Conservation (phyloP, 805 yeast genomes). For the Kodamaea nitidulidarum region DNA sequence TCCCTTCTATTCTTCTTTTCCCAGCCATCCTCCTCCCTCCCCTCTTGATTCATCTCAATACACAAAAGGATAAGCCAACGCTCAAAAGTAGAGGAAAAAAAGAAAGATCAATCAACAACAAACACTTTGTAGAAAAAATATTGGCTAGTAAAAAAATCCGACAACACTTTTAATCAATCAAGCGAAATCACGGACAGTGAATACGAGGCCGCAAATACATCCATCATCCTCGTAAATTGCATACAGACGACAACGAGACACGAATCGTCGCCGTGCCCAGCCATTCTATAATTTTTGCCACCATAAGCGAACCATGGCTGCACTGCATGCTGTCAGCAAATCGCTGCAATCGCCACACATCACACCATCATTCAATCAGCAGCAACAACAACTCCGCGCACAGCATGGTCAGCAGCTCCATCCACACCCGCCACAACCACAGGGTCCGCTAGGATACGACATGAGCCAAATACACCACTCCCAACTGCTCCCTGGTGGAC, state of each 20-base stretch:
- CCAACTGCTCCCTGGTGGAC: constrained; percentile 8
- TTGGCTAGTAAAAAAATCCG: constrained; percentile 1
- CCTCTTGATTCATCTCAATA: background rate
- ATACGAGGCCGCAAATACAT: background rate
- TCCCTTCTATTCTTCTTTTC: background rate
- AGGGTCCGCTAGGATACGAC: constrained; percentile 8
- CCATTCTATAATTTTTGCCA: background rate
- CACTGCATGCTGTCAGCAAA: constrained; percentile 9
- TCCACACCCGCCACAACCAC: constrained; percentile 1
- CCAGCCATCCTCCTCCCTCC: too few relatives aligned
- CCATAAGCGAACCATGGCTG: constrained; percentile 7
- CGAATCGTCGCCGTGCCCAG: background rate
- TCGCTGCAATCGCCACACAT: constrained; percentile 8
- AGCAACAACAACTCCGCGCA: constrained; percentile 1
- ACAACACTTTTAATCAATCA: constrained; percentile 2
- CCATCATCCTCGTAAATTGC: background rate
- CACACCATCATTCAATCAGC: constrained; percentile 2
- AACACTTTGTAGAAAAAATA: constrained; percentile 2
- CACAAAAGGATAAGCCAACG: background rate
- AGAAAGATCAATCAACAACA: constrained; percentile 5
- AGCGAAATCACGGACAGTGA: constrained; percentile 1
- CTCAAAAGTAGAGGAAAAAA: constrained; percentile 2
- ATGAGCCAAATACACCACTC: constrained; percentile 9
- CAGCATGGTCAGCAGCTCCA: constrained; percentile 3
- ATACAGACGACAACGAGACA: background rate